Conservation (phyloP, 768 basidiomycete genomes). For the Naganishia friedmannii region DNA sequence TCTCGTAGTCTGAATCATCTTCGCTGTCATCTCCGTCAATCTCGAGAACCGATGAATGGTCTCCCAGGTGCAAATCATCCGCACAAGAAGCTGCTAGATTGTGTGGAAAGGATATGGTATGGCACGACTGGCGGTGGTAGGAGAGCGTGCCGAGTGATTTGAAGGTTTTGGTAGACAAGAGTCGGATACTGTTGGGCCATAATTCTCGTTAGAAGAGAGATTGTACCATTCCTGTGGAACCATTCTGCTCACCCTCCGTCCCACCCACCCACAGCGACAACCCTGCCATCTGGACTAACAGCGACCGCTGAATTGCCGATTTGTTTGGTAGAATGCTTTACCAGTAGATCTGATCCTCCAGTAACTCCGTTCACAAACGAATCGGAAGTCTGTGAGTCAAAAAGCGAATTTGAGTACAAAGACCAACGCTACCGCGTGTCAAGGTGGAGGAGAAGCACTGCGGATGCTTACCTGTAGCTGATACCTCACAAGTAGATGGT, state of each 20-base stretch:
- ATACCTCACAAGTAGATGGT: constrained; percentile 58
- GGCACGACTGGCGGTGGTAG: constrained; percentile 76
- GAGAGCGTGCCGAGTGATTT: constrained; percentile 78
- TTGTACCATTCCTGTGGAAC: no score
- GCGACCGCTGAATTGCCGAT: constrained; percentile 76
- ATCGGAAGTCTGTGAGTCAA: background rate
- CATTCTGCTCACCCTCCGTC: constrained; percentile 71
- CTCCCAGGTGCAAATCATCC: background rate
- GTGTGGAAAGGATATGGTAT: constrained; percentile 68
- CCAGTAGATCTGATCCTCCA: background rate
- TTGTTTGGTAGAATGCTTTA: constrained; percentile 64
- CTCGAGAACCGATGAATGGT: constrained; percentile 15
- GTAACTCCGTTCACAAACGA: background rate
- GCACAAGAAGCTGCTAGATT: background rate
- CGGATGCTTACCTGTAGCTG: constrained; percentile 36
- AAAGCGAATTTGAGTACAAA: no score
- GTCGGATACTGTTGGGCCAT: constrained; percentile 61
- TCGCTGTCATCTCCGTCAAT: background rate
- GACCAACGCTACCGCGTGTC: background rate
- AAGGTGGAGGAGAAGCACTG: background rate
- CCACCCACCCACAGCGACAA: constrained; percentile 90
- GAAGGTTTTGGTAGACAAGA: constrained; percentile 76
- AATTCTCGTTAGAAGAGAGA: background rate
- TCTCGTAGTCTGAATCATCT: constrained; percentile 50
- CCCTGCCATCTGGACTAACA: constrained; percentile 68